Evolutionary conservation across 345 rosid species (phyloP), one percentile per base, ranked within the genome.

Genomic region (Eucalyptus pauciflora): DNA sequence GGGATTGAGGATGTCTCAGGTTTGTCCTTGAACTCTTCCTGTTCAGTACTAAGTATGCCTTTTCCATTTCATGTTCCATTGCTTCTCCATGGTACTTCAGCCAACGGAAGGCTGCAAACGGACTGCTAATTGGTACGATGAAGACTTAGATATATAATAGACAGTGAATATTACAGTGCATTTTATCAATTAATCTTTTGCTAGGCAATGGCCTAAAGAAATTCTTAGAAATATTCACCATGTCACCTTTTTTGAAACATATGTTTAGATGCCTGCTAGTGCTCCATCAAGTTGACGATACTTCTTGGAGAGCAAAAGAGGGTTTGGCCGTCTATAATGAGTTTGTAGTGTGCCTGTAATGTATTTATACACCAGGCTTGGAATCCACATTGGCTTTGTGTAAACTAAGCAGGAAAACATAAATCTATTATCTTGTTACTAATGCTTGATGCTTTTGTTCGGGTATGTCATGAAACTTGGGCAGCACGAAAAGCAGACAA

Each of bases 1-100:
- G 97, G 99, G 90, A 91, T 95, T 91, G 98, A 96, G 92, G 99
- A 98, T 90, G 98, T 98, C 92, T 95, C 97, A 90, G 99, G 99
- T 92, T 71, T 88, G 56, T 90, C 86, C 87, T 87, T 81, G 58
- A 89, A 43, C 52, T 41, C 29, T 41, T 76, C 83, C 48, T 76
- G 27, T 20, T 76, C 48, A 20, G 83, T 76, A 76, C 83, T 76
- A 41, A 76, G 83, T 41, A 20, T 41, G 13, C 83, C 48, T 76
- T 76, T 41, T 76, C 29, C 83, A 76, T 41, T 76, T 76, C 87
- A 50, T 51, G 48, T 86, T 86, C 62, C 62, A 6, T 86, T 86
- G 87, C 87, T 51, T 86, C 46, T 86, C 67, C 45, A 86, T 18
- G 25, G 41, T 31, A 50, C 9, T 51, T 51, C 62, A 50, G 46